Conservation (phyloP, 345 rosid species). For the Euphorbia pulcherrima region DNA sequence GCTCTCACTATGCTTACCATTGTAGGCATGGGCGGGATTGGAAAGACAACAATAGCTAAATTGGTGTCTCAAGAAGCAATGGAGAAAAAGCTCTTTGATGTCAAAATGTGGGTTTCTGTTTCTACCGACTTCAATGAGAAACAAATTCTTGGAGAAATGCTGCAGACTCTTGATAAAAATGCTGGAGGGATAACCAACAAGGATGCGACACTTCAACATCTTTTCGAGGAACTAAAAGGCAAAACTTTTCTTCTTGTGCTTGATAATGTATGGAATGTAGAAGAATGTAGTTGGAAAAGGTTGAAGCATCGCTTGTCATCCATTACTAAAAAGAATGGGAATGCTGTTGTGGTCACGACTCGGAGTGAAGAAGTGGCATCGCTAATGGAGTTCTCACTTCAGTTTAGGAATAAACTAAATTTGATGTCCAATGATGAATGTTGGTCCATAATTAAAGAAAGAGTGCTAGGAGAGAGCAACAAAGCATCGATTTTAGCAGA, state of each 20-base stretch:
- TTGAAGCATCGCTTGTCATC: conserved; percentile 9
- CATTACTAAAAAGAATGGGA: neutral
- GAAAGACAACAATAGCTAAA: conserved; percentile 26
- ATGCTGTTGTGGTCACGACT: conserved; percentile 17
- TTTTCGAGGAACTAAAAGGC: neutral
- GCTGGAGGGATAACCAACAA: neutral
- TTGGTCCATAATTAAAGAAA: conserved; percentile 16
- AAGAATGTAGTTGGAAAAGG: conserved; percentile 6
- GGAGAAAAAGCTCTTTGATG: neutral
- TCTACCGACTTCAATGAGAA: neutral
- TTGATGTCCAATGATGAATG: conserved; percentile 10
- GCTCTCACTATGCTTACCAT: conserved; percentile 3
- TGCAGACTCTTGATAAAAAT: neutral
- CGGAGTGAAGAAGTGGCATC: conserved; percentile 12
- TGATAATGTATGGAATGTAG: conserved; percentile 23
- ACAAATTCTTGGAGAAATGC: conserved; percentile 16
- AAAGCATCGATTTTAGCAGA: neutral
- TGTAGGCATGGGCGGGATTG: conserved; percentile 29
- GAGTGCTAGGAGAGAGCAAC: neutral
- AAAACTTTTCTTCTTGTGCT: conserved; percentile 14
- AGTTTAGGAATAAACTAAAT: too few species aligned
- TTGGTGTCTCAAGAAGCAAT: neutral
- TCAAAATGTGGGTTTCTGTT: conserved; percentile 13
- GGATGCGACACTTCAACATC: neutral
- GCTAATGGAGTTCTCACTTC: too few species aligned